Base-by-base conservation (phyloP, 129 eudicot species). In the Helianthus annuus region DNA sequence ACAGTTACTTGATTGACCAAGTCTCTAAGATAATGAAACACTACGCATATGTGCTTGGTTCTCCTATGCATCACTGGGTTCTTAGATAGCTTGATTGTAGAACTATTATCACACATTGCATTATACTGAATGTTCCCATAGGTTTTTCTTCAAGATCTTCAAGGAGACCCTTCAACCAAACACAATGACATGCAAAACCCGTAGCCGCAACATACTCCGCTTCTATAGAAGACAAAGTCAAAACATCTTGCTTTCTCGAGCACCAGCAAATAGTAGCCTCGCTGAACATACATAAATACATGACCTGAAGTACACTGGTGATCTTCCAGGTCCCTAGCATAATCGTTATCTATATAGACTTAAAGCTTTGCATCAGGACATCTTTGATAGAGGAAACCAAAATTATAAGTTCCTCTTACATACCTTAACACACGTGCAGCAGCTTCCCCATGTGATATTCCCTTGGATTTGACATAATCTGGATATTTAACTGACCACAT, bases 261-360 rank as follows among this genome's bases (percentile, higher is more conserved):
- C 64, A 16, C 65, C 72, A 64, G 12, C 52, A 65, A 9, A 74
- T 64, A 4, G 52, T 46, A 4, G 65, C 55, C 0, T 40, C 65
- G 36, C 15, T 53, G 0, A 65, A 54, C 46, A 74, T 1, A 74
- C 54, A 11, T 74, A 64, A 1, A 4, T 14, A 48, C 4, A 11
- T 48, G 11, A 3, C 72, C 65, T 2, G 64, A 74, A 0, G 65
- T 64, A 14, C 79, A 64, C 53, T 5, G 52, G 1, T 40, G 45
- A 22, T 74, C 71, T 7, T 74, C 79, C 16, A 48, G 0, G 10
- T 74, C 79, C 3, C 72, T 17, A 6, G 63, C 63, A 29, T 64
- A 74, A 2, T 61, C 36, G 12, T 54, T 52, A 27, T 27, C 32
- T 2, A 1, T 27, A 52, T 52, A 48, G 14, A 48, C 52, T 7